Evolutionary conservation across 2,329 filamentous ascomycete species (phyloP).

Genomic region (Colletotrichum aenigma): DNA sequence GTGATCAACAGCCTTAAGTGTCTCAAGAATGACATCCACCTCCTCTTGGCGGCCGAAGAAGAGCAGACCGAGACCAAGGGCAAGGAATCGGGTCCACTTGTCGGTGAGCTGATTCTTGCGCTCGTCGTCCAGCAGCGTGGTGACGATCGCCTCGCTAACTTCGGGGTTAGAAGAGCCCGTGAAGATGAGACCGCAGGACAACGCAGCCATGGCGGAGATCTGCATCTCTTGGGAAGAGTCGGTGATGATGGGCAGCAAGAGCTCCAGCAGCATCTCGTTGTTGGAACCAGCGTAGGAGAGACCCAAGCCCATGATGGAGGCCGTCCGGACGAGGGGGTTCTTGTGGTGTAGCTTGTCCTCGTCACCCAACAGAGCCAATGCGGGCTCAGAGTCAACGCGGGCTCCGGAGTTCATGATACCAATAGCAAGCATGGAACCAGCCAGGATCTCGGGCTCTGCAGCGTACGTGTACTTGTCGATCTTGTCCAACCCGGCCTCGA

Average conservation of each 20-base stretch:
- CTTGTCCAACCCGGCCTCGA: conserved; percentile 89
- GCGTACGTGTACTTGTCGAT: conserved; percentile 94
- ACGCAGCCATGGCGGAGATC: conserved; percentile 92
- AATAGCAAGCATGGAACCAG: conserved; percentile 89
- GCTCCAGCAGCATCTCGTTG: conserved; percentile 84
- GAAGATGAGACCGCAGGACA: conserved; percentile 88
- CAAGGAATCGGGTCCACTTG: conserved; percentile 98
- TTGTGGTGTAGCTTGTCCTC: conserved; percentile 79
- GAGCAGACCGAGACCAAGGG: conserved; percentile 87
- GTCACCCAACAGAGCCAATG: conserved; percentile 84
- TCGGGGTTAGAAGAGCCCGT: conserved; percentile 92
- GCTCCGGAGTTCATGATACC: conserved; percentile 97
- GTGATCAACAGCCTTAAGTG: conserved; percentile 94
- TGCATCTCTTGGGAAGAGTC: conserved; percentile 91
- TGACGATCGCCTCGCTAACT: conserved; percentile 89
- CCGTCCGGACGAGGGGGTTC: conserved; percentile 77
- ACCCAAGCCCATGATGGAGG: conserved; percentile 94
- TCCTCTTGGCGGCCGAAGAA: conserved; percentile 98
- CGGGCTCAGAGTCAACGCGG: conserved; percentile 86
- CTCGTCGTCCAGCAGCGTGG: conserved; percentile 92
- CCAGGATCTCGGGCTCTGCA: conserved; percentile 82
- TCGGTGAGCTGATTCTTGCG: conserved; percentile 89
- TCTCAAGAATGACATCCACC: conserved; percentile 97
- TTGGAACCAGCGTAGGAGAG: conserved; percentile 94
- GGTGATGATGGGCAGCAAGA: conserved; percentile 84